A percentile compares a stretch with the other conserved stretches of the same genome.
phyloP scores from a whole-genome alignment of 768 basidiomycete genomes.

The Serendipita sp. region DNA sequence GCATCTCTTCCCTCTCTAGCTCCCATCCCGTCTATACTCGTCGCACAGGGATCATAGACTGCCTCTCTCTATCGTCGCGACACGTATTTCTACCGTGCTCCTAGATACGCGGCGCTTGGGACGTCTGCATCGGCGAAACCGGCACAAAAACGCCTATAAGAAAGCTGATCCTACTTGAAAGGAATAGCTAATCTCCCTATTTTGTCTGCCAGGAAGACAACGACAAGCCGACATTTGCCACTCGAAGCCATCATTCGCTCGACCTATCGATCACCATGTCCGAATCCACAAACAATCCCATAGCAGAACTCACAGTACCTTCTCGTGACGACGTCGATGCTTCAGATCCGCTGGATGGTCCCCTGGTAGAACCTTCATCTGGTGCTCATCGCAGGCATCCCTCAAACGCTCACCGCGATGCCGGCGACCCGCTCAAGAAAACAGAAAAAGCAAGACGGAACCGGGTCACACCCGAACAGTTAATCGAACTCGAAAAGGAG shows the following conservation, averaged over 20 bases:
- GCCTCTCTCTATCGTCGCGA: too few relatives aligned
- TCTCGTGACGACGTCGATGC: background rate
- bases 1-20: too few relatives aligned
- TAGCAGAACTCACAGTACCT: background rate
- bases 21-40: too few relatives aligned
- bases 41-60: too few relatives aligned
- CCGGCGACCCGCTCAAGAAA: slow-evolving; percentile 21
- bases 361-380: background rate
- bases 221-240: background rate
- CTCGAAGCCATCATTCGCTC: too few relatives aligned
- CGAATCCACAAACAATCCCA: slow-evolving; percentile 7
- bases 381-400: background rate
- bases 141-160: background rate
- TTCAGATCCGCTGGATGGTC: background rate
- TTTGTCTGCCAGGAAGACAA: background rate
- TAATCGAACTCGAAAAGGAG: slow-evolving; percentile 54
- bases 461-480: slow-evolving; percentile 64
- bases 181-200: background rate
- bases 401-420: background rate
- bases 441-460: slow-evolving; percentile 43
- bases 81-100: too few relatives aligned
- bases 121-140: background rate
- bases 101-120: too few relatives aligned
- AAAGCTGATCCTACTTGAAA: background rate
- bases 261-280: background rate